Conservation (phyloP, 768 basidiomycete genomes). For the Pisolithus orientalis region DNA sequence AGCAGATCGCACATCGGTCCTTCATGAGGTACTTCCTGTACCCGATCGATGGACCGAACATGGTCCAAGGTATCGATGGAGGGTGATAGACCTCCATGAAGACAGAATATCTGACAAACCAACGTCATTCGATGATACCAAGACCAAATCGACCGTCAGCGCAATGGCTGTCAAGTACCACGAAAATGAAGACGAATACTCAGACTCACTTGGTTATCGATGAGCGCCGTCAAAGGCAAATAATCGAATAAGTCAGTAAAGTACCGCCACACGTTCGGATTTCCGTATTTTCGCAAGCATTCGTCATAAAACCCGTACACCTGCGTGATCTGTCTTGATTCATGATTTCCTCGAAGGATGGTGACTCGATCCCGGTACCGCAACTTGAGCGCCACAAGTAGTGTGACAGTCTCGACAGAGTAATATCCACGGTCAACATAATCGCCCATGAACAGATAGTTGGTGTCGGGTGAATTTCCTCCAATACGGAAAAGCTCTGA, state of each 20-base stretch:
- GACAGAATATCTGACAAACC: constrained; percentile 83
- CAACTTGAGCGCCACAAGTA: constrained; percentile 94
- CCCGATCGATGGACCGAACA: constrained; percentile 96
- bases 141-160: constrained; percentile 4
- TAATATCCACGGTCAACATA: constrained; percentile 99
- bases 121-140: not conserved
- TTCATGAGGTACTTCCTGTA: constrained; percentile 99
- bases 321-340: constrained; percentile 98
- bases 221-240: constrained; percentile 92
- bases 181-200: not conserved
- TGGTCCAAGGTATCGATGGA: constrained; percentile 99
- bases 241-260: constrained; percentile 99
- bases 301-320: constrained; percentile 99
- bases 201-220: constrained; percentile 92
- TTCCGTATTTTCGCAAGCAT: constrained; percentile 98
- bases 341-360: constrained; percentile 97
- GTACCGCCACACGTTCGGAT: constrained; percentile 99
- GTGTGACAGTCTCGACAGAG: constrained; percentile 96
- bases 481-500: constrained; percentile 98
- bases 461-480: constrained; percentile 97
- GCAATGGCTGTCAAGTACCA: not conserved
- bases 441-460: constrained; percentile 99
- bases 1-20: constrained; percentile 99
- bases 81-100: constrained; percentile 95
- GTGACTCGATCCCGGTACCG: constrained; percentile 98